Percentiles rank a stretch among this genome's conserved stretches.
Evolutionary conservation across 805 yeast species (phyloP).

Genomic region (Saccharomycopsis fodiens): DNA sequence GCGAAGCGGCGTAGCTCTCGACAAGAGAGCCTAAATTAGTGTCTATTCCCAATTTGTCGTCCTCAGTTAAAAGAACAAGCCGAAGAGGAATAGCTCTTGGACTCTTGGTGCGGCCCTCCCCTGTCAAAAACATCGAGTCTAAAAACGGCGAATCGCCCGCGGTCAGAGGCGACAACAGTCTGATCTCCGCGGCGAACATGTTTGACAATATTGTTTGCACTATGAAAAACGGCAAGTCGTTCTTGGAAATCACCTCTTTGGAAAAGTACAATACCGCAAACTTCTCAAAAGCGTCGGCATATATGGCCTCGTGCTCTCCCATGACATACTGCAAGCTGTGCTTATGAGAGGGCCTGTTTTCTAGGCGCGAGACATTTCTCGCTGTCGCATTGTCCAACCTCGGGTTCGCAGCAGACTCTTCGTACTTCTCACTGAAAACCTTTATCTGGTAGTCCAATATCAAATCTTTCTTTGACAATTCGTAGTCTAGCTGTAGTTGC

Average conservation of each 20-base stretch:
- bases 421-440: not conserved
- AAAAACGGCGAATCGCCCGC: constrained; percentile 26
- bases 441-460: constrained; percentile 22
- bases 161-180: constrained; percentile 23
- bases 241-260: constrained; percentile 39
- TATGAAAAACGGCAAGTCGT: constrained; percentile 56
- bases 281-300: constrained; percentile 34
- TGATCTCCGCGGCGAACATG: constrained; percentile 36
- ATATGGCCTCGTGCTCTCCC: constrained; percentile 37
- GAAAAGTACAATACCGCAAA: constrained; percentile 36
- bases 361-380: too few relatives aligned
- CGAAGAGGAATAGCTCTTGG: not conserved
- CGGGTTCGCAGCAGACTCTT: not conserved
- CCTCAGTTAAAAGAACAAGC: not conserved
- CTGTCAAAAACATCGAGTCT: not conserved
- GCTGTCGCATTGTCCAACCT: not conserved
- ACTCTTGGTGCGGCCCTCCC: not conserved
- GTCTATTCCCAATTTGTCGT: not conserved
- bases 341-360: constrained; percentile 21
- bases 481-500: constrained; percentile 37
- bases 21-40: not conserved
- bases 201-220: constrained; percentile 45
- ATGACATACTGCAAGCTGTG: constrained; percentile 33
- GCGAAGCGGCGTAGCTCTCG: not conserved
- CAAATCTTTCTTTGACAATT: constrained; percentile 26